Conservation (phyloP, 371 early-diverging fungal species). For the Zychaea mexicana region DNA sequence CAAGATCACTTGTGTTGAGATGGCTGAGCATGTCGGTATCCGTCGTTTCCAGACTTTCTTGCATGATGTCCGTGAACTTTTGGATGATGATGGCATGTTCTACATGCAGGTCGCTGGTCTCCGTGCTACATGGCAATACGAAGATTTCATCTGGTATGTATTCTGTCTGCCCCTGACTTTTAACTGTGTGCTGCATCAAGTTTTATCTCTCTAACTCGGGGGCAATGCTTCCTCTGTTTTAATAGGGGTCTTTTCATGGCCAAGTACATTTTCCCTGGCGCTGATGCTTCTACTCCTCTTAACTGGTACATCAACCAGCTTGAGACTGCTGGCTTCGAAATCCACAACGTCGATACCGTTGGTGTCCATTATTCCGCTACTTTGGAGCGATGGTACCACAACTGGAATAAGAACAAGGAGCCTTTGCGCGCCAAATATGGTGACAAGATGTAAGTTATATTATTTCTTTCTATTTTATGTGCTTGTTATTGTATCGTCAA, state of each 20-base stretch:
- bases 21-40: constrained; percentile 98
- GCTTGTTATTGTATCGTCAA: not conserved
- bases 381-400: constrained; percentile 92
- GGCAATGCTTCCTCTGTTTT: too few relatives aligned
- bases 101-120: constrained; percentile 97
- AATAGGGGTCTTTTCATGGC: constrained; percentile 93
- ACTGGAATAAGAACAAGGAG: constrained; percentile 95
- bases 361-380: constrained; percentile 98
- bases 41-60: constrained; percentile 91
- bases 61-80: constrained; percentile 88
- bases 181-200: not conserved
- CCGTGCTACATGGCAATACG: constrained; percentile 86
- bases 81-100: constrained; percentile 97
- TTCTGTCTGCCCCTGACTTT: too few relatives aligned
- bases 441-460: constrained; percentile 67
- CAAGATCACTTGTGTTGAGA: constrained; percentile 95
- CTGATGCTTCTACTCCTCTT: constrained; percentile 95
- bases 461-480: not conserved
- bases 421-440: constrained; percentile 83
- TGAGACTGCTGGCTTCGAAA: constrained; percentile 93
- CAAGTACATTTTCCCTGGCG: constrained; percentile 98
- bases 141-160: constrained; percentile 78
- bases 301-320: constrained; percentile 92
- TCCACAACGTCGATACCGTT: constrained; percentile 85
- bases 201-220: constrained; percentile 12